Base-by-base conservation (phyloP, 495 filamentous ascomycete genomes). In the Chlorociboria aeruginascens region DNA sequence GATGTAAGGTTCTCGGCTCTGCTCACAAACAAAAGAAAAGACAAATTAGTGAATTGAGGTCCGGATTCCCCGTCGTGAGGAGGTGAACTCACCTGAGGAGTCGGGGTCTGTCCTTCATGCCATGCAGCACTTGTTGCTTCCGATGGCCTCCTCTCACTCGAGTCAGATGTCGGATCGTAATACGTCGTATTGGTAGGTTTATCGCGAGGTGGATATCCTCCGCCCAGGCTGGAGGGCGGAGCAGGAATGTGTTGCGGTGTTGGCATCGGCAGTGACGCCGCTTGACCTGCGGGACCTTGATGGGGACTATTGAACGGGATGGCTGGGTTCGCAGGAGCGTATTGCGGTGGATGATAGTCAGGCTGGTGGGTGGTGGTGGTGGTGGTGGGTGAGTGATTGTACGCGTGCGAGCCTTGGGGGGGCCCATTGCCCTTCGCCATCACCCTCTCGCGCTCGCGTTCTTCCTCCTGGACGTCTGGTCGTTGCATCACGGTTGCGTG, bases 141-240 rank as follows among this genome's bases (percentile, higher is more conserved):
- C 32, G 71, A 68, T 43, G 66, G 61, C 34, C 65, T 64, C 51
- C 71, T 66, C 55, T 69, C 62, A 42, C 64, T 64, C 12, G 68
- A 67, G 50, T 77, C 74, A 13, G 71, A 68, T 16, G 71, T 72
- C 25, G 73, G 74, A 50, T 78, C 74, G 63, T 78, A 78, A 58
- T 74, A 76, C 4, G 20, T 25, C 55, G 66, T 68, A 49, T 70
- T 66, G 32, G 64, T 46, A 17, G 65, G 52, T 53, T 72, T 72
- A 40, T 75, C 71, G 58, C 66, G 69, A 25, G 57, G 36, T 25
- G 54, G 38, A 32, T 50, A 45, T 30, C 49, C 50, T 36, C 52
- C 54, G 12, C 56, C 56, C 31, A 32, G 45, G 10, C 49, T 45
- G 29, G 51, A 44, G 33, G 47, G 55, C 29, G 28, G 50, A 13